These are phyloP conservation scores for Pseudocercospora ulei DNA, from an alignment of 2,329 filamentous ascomycete species.

Conservation along the genomic window DNA sequence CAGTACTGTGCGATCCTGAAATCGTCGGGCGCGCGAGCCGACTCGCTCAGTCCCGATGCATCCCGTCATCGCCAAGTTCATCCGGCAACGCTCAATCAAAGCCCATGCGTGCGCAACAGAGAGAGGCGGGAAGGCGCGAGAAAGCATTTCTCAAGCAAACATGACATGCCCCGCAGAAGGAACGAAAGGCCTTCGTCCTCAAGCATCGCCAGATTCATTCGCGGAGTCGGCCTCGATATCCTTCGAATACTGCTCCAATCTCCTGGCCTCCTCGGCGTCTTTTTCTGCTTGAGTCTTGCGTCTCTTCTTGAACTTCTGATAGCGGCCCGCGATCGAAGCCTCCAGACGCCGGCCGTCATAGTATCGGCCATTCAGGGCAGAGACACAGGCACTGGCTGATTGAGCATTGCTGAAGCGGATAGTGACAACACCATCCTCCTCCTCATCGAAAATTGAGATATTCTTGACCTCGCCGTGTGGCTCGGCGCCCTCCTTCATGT, in stretches of 20 bases:
- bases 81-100: no score
- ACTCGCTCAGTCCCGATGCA: no score
- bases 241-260: constrained; percentile 24
- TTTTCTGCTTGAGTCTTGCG: constrained; percentile 33
- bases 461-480: constrained; percentile 84
- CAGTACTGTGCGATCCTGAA: constrained; percentile 4
- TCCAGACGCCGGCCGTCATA: constrained; percentile 65
- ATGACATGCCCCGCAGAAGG: background rate
- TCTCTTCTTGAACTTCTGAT: constrained; percentile 62
- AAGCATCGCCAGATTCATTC: constrained; percentile 4
- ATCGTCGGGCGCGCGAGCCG: no score
- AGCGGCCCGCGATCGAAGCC: constrained; percentile 47
- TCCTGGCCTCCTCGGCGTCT: constrained; percentile 20
- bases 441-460: constrained; percentile 79
- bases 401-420: constrained; percentile 68
- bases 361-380: constrained; percentile 62
- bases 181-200: background rate
- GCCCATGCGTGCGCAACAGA: background rate
- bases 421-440: constrained; percentile 72
- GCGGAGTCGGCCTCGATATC: constrained; percentile 20
- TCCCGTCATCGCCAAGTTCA: background rate
- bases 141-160: background rate
- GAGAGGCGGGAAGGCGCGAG: background rate
- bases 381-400: constrained; percentile 61
- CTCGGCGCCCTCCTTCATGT: constrained; percentile 79